Base-by-base conservation (phyloP, 2,329 filamentous ascomycete genomes). In the Fusarium sororula region DNA sequence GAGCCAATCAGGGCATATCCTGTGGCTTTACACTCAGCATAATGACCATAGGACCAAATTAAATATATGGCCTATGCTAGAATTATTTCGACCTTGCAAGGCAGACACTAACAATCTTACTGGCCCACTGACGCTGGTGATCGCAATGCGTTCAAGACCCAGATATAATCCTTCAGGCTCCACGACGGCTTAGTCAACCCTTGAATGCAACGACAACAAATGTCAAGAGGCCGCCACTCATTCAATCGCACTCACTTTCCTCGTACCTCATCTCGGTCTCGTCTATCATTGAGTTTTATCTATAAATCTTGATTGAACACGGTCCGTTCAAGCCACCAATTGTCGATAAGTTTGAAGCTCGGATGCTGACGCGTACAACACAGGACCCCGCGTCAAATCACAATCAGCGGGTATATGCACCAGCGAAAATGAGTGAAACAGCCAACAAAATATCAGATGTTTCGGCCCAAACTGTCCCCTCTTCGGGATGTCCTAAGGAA, bases 141-240 rank as follows among this genome's bases (percentile, higher is more conserved):
- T 47, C 53, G n/a, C 42, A 50, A 58, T 58, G 22, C 15, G 6
- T 3, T n/a, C 7, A 12, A 41, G 53, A 7, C 53, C 53, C 53
- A 44, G 22, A 55, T 41, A 55, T 55, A 56, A 44, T 56, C 55
- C 32, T 58, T 41, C 56, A n/a, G 3, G 56, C 56, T 38, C 62
- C 62, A 65, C 45, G 45, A 13, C 2, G 20, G 45, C 62, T 65
- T 62, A 65, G 56, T 65, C 56, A 65, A 53, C 20, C 14, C 8
- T 13, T 4, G 17, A 32, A 38, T 15, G n/a, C 32, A 3, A 39
- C 24, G 6, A 35, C 17, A 37, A 9, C 18, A 44, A 39, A n/a
- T 4, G 4, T 53, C 18, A 20, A 22, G 12, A 50, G 13, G n/a
- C 24, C 6, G 24, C n/a, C 38, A 14, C 9, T 32, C 9, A 22